Evolutionary conservation across 208 protist genomes (phyloP).

Genomic region (Leishmania turanica): DNA sequence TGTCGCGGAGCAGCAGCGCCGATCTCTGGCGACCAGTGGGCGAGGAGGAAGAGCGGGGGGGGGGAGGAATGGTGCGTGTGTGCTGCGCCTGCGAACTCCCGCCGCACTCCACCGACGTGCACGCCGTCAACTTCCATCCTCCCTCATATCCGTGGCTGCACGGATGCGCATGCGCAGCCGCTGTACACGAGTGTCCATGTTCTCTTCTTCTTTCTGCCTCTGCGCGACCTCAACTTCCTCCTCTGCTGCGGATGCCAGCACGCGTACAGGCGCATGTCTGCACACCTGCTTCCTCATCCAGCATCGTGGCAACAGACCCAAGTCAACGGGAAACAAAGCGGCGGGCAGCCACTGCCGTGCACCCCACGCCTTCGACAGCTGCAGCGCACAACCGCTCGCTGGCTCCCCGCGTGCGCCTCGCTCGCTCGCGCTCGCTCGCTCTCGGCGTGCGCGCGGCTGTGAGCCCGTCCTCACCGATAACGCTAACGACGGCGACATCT

Average conservation of each 20-base stretch:
- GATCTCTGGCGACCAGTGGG: not conserved
- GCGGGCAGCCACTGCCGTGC: not conserved
- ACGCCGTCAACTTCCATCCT: not conserved
- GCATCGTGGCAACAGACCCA: not conserved
- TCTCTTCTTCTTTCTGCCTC: not conserved
- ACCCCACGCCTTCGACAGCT: not conserved
- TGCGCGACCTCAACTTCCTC: not conserved
- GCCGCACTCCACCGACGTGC: not conserved
- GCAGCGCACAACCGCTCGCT: not conserved
- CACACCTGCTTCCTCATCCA: not conserved
- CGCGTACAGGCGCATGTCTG: not conserved
- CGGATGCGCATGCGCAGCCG: not conserved
- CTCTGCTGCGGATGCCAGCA: not conserved
- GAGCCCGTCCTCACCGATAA: not conserved
- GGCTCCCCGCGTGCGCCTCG: not conserved
- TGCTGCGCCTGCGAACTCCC: not conserved
- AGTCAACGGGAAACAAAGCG: not conserved
- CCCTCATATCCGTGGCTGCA: not conserved
- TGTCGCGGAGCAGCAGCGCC: not conserved
- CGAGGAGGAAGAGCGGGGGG: not conserved
- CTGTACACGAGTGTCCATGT: not conserved
- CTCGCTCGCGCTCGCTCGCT: too few species aligned
- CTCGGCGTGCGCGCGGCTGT: not conserved
- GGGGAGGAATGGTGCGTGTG: not conserved
- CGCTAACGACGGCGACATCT: not conserved